A percentile compares a stretch with the other conserved stretches of the same genome.
phyloP scores from a whole-genome alignment of 345 rosid species.

The Eucalyptus brandiana region DNA sequence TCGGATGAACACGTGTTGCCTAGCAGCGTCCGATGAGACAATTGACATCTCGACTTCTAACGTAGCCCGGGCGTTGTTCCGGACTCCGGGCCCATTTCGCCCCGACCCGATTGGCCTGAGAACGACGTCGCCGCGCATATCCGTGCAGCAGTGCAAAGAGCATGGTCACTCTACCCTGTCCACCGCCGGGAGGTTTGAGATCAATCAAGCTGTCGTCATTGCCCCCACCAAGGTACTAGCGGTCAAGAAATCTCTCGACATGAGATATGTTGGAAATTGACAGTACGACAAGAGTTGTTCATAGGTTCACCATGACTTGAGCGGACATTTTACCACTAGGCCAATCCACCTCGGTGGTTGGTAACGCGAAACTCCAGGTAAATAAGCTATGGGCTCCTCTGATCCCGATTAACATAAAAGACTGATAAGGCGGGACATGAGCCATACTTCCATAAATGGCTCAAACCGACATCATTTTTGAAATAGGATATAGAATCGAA shows the following conservation, averaged over 20 bases:
- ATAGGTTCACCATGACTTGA: not conserved
- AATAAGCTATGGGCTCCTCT: not conserved
- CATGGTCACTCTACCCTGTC: not conserved
- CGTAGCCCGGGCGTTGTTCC: too few relatives aligned
- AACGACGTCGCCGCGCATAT: not conserved
- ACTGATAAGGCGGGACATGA: too few relatives aligned
- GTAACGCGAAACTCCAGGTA: not conserved
- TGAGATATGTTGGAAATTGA: too few relatives aligned
- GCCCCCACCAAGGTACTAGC: not conserved
- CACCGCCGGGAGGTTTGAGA: not conserved
- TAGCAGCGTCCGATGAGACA: not conserved
- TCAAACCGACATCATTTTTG: too few relatives aligned
- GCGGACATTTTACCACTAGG: not conserved
- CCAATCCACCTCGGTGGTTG: not conserved
- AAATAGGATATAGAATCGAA: too few relatives aligned
- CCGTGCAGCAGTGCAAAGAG: too few relatives aligned
- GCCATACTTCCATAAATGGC: too few relatives aligned
- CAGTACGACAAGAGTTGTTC: accelerated
- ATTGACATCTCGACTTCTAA: too few relatives aligned
- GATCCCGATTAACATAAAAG: not conserved
- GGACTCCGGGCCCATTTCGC: not conserved
- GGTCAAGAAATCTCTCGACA: not conserved
- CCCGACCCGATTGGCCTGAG: not conserved
- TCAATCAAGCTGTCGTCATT: not conserved
- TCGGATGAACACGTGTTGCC: not conserved